Evolutionary conservation across 805 yeast genomes (phyloP).

Genomic region (Starmerella asiatica): DNA sequence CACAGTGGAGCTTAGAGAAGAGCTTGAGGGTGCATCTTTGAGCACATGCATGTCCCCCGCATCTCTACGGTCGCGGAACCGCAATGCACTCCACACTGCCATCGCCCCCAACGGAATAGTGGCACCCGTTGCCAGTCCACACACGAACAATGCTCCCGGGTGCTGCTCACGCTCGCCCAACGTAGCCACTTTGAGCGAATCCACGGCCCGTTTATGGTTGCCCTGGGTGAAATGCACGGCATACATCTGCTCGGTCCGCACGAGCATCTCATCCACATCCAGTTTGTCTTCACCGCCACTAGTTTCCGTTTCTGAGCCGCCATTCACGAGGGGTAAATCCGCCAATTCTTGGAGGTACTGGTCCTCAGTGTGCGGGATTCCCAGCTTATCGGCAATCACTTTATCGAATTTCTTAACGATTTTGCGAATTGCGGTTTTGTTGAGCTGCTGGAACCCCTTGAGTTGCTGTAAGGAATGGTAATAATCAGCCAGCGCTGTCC

Average conservation of each 20-base stretch:
- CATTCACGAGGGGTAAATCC: slow-evolving; percentile 37
- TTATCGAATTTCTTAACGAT: slow-evolving; percentile 86
- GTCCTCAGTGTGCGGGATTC: slow-evolving; percentile 33
- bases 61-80: slow-evolving; percentile 2
- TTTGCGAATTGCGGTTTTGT: slow-evolving; percentile 80
- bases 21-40: background rate
- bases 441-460: slow-evolving; percentile 57
- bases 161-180: slow-evolving; percentile 23
- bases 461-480: slow-evolving; percentile 61
- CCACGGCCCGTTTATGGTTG: slow-evolving; percentile 57
- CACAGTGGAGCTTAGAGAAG: slow-evolving; percentile 21
- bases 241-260: slow-evolving; percentile 53
- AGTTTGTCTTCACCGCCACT: slow-evolving; percentile 24
- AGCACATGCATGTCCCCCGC: background rate
- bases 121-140: slow-evolving; percentile 60
- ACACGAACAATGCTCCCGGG: slow-evolving; percentile 35
- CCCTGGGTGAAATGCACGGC: slow-evolving; percentile 56
- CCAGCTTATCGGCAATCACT: slow-evolving; percentile 57
- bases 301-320: slow-evolving; percentile 30
- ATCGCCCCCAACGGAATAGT: slow-evolving; percentile 54
- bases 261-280: slow-evolving; percentile 44
- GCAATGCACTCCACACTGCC: slow-evolving; percentile 42
- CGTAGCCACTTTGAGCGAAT: slow-evolving; percentile 45
- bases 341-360: slow-evolving; percentile 42
- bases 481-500: slow-evolving; percentile 54